Conservation (phyloP, 1,284 basidiomycete genomes). For the Serendipita sp. region DNA sequence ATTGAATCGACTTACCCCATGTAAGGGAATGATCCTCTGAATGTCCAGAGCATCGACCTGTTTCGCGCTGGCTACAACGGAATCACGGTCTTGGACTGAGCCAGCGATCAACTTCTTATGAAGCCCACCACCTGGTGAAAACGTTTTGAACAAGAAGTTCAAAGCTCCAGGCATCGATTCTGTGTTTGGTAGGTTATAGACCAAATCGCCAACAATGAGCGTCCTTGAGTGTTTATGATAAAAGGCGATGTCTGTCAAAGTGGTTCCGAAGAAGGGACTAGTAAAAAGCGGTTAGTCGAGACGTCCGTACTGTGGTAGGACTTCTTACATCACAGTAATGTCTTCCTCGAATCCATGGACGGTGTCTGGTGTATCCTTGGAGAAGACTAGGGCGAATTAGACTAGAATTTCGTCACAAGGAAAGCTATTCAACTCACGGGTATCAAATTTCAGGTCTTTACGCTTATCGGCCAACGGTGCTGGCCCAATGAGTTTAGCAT, state of each 20-base stretch:
- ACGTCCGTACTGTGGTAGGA: background rate
- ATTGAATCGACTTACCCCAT: conserved; percentile 45
- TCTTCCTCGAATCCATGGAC: conserved; percentile 76
- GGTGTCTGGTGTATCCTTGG: conserved; percentile 43
- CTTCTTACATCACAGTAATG: conserved; percentile 23
- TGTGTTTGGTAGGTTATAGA: conserved; percentile 77
- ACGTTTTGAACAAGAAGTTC: conserved; percentile 28
- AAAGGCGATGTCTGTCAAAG: conserved; percentile 79
- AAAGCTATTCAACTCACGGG: conserved; percentile 31
- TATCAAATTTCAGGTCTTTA: conserved; percentile 34
- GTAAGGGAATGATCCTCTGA: conserved; percentile 81
- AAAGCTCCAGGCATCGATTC: conserved; percentile 63
- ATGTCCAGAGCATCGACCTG: conserved; percentile 76
- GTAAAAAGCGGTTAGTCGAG: background rate
- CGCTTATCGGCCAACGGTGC: conserved; percentile 36
- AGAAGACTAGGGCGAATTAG: conserved; percentile 35
- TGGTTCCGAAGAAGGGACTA: background rate
- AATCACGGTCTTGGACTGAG: conserved; percentile 49
- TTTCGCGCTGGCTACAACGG: conserved; percentile 29
- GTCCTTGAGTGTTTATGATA: conserved; percentile 67
- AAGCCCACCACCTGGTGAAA: conserved; percentile 45
- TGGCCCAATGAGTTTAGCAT: conserved; percentile 61
- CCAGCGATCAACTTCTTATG: conserved; percentile 42
- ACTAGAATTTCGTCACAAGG: background rate
- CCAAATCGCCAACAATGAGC: conserved; percentile 74